Evolutionary conservation across 495 filamentous ascomycete genomes (phyloP), one percentile per base, ranked within the genome.

Genomic region (Aspergillus hancockii): DNA sequence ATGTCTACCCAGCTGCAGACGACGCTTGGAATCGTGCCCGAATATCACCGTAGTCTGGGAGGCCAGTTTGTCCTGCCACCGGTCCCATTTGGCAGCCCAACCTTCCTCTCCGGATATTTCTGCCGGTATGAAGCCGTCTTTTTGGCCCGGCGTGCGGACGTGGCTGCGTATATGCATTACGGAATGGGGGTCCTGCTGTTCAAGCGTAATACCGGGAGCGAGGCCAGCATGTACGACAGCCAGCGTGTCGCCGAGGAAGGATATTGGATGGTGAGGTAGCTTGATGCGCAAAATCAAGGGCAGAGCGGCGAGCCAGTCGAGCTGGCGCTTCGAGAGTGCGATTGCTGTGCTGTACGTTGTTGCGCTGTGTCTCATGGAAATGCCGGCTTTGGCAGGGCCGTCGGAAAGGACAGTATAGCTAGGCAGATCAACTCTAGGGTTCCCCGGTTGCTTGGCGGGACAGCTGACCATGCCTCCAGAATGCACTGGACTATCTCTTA

Each of bases 151-250:
- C 46, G 34, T 18, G 10, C 54, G 69, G 52, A 80, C 74, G 28
- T 95, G 82, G 12, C 83, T 89, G 45, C 91, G 84, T 87, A 96
- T 92, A 68, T 90, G 91, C 87, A 96, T 93, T 14, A 86, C 82
- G 45, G 83, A 80, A 67, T 83, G 81, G 0, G 91, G 86, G 68
- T 93, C 87, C 62, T 93, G 88, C 36, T 80, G 71, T 54, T 86
- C 76, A 4, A 93, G 74, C 0, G 76, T 63, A 2, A 92, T 72
- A 2, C 79, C 83, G 0, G 91, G 89, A 3, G 89, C 82, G 0
- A 95, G 75, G 0, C 92, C 92, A 1, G 84, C 92, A 77, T 96
- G 92, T 14, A 90, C 90, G 34, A 91, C 83, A 8, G 85, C 71
- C 0, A 91, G 65, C 52, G 83, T 72, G 25, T 71, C 59, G 8